Evolutionary conservation across 805 yeast species (phyloP), one percentile per base, ranked within the genome.

Genomic region (Pichia manshurica): DNA sequence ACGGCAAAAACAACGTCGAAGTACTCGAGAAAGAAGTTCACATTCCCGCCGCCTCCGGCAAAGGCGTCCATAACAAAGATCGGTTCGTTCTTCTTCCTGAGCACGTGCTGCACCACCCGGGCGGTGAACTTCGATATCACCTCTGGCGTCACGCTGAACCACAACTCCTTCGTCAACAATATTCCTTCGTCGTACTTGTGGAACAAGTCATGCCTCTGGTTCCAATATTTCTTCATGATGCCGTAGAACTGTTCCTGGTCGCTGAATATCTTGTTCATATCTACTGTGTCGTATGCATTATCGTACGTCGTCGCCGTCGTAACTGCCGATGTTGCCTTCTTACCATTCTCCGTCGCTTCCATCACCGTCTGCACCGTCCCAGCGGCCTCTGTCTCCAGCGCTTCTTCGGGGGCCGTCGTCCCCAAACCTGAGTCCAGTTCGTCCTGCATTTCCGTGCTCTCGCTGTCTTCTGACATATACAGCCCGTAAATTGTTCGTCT

Each of bases 101-200:
- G 86, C 1, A 85, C 73, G 59, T 88, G 70, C 43, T 68, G 63
- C n/a, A 81, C 64, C 45, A 79, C 71, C 45, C 72, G 70, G 0
- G 89, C 83, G 0, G 75, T 64, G 54, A 79, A 79, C 7, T 67
- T 65, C 0, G 96, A 95, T 2, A 85, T 68, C 2, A 62, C 57
- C 58, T 89, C 96, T 0, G 95, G 89, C 0, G 97, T 89, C 5
- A 88, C 95, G 48, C 91, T 82, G 62, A 73, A 90, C 93, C 95
- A 86, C 44, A 88, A 71, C 58, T 83, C 91, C 15, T 76, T 69
- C 1, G 84, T 83, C 69, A 90, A 70, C 45, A 71, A 71, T 2
- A 88, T 72, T 0, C 91, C 90, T 5, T 79, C 75, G 56, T 85
- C 87, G 53, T 71, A 84, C 52, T 65, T 69, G 5, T 77, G 66